Evolutionary conservation across 208 protist genomes (phyloP), one percentile per base, ranked within the genome.

Genomic region (Leptomonas pyrrhocoris): DNA sequence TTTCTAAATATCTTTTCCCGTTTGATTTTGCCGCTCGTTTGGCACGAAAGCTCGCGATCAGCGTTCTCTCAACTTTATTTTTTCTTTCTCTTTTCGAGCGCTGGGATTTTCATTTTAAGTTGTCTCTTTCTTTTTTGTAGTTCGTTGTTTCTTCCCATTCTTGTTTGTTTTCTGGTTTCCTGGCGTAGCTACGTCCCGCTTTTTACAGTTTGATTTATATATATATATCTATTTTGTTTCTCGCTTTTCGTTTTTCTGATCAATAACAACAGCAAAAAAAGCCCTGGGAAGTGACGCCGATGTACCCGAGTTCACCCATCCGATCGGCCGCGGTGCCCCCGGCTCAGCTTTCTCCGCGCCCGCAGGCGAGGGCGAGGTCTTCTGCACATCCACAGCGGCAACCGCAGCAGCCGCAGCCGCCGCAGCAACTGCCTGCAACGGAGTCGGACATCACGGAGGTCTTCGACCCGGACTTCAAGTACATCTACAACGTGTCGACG

Each of bases 401-500:
- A n/a, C n/a, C 16, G 54, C 67, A 42, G 27, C 53, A 55, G 8
- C 68, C 6, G 42, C 57, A 60, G 53, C 42, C 42, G 16, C 63
- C 50, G 40, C 64, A 53, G 28, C 36, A 42, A 25, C 55, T 36
- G 36, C 9, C 9, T 8, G 0, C 23, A 7, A 18, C 15, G 34
- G 43, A 15, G 12, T 60, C 36, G 8, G 51, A 56, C 23, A 25
- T 59, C 4, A 62, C 77, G 3, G 73, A 77, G 5, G 81, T 92
- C 15, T 93, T 86, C 74, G 79, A 87, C 66, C 60, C 69, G 2
- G 84, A 93, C 62, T 90, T 93, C 62, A 79, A 77, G 46, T 57
- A 71, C 45, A 23, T 88, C 21, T 65, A 87, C 21, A 68, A 74
- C 11, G 68, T 93, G 31, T 82, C 82, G 2, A 38, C 49, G 5